phyloP scores from a whole-genome alignment of 2,329 filamentous ascomycete species.

The Aplosporella prunicola region DNA sequence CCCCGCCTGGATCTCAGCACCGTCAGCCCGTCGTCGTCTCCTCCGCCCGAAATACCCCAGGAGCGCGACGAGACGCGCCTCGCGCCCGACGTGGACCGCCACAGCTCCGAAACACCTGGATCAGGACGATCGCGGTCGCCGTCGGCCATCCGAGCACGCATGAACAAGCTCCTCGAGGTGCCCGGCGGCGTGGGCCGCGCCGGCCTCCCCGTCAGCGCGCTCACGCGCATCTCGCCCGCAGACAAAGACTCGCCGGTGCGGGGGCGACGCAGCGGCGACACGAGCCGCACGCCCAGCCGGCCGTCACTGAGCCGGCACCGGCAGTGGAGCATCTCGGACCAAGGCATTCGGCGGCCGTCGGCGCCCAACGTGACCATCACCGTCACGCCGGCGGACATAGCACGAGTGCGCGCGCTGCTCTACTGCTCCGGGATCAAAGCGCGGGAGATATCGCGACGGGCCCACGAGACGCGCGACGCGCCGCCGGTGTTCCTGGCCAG shows the following conservation, averaged over 20 bases:
- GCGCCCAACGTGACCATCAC: constrained; percentile 14
- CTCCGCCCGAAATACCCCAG: constrained; percentile 5
- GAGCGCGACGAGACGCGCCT: background rate
- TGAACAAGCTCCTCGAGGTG: constrained; percentile 23
- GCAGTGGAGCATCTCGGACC: constrained; percentile 51
- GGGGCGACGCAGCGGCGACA: too few species aligned
- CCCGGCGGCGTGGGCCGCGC: constrained; percentile 22
- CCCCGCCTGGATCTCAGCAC: constrained; percentile 39
- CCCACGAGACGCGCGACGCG: constrained; percentile 36
- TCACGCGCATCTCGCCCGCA: background rate
- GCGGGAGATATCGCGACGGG: constrained; percentile 62
- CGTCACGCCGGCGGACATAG: constrained; percentile 58
- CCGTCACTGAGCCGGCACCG: constrained; percentile 34
- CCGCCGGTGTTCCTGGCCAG: constrained; percentile 26
- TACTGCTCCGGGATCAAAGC: constrained; percentile 85
- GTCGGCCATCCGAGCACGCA: constrained; percentile 18
- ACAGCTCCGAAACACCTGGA: too few species aligned
- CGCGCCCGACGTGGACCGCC: constrained; percentile 2
- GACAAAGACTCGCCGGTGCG: constrained; percentile 7
- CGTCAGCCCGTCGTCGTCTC: constrained; percentile 7
- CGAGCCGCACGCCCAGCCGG: constrained; percentile 22
- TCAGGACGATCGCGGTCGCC: constrained; percentile 19
- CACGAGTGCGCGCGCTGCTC: constrained; percentile 66
- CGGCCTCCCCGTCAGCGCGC: constrained; percentile 20
- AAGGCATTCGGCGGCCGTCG: constrained; percentile 28